Percentiles rank a stretch among this genome's conserved stretches.
Conservation (phyloP, 805 yeast genomes). For the Pichia phayaonensis region DNA sequence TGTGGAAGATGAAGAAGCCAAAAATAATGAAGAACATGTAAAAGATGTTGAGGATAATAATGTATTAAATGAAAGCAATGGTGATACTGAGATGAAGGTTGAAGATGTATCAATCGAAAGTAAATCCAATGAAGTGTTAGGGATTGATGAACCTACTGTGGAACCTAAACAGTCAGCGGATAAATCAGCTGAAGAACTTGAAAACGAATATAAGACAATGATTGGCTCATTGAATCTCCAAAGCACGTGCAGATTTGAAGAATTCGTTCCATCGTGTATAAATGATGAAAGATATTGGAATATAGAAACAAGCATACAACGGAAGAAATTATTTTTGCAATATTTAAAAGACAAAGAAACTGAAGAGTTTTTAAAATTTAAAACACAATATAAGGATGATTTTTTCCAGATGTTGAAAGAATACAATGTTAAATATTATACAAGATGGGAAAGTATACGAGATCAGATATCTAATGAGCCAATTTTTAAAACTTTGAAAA, state of each 20-base stretch:
- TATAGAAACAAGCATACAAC: conserved; percentile 49
- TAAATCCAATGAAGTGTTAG: not conserved
- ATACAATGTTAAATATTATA: conserved; percentile 41
- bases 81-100: not conserved
- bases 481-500: conserved; percentile 38
- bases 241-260: conserved; percentile 67
- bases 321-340: conserved; percentile 58
- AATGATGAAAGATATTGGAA: conserved; percentile 62
- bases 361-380: conserved; percentile 44
- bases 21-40: not conserved
- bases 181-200: conserved; percentile 6
- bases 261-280: conserved; percentile 52
- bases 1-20: not conserved
- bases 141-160: not conserved
- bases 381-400: conserved; percentile 49
- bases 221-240: conserved; percentile 52
- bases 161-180: not conserved
- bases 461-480: conserved; percentile 40
- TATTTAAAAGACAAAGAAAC: conserved; percentile 45
- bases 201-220: conserved; percentile 39
- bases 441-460: conserved; percentile 48
- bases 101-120: not conserved
- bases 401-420: conserved; percentile 40
- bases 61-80: not conserved
- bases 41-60: not conserved